Evolutionary conservation across 331 rosid species (phyloP), one percentile per base, ranked within the genome.

Genomic region (Arachis monticola): DNA sequence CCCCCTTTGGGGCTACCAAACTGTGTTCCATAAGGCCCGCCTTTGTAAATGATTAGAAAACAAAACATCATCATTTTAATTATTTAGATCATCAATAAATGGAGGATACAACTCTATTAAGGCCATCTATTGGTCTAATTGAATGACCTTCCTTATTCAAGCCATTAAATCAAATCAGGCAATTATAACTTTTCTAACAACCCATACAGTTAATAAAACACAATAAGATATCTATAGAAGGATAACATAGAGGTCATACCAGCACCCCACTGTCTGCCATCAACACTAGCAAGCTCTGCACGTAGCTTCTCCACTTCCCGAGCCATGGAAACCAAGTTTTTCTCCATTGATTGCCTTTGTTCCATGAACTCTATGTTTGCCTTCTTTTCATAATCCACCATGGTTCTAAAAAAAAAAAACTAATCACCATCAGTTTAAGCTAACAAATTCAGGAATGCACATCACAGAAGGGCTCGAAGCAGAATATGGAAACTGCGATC

Each of bases 261-360:
- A 73, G 89, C 87, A 74, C 88, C 85, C 98, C 96, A 92, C 22
- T 79, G 88, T 81, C 96, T 88, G 63, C 86, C 81, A 51, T 92
- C 90, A 74, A 62, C 62, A 72, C 83, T 77, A 76, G 87, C 72
- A 84, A 92, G 87, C 82, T 92, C 96, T 60, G 95, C 95, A 48
- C 91, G 96, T 22, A 92, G 81, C 79, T 90, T 90, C 89, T 92
- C 96, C 74, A 90, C 96, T 82, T 92, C 98, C 44, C 91, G 88
- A 31, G 98, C 96, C 98, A 92, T 85, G 85, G 98, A 84, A 86
- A 90, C 89, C 85, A 88, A 72, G 79, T 85, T 90, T 76, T 86
- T 92, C 86, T 90, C 96, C 98, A 92, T 88, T 8, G 89, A 83
- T 88, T 88, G 96, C 80, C 93, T 87, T 84, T 92, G 98, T 73